These are phyloP conservation scores for Huiozyma naganishii DNA, from an alignment of 805 yeast species.

Conservation along the genomic window DNA sequence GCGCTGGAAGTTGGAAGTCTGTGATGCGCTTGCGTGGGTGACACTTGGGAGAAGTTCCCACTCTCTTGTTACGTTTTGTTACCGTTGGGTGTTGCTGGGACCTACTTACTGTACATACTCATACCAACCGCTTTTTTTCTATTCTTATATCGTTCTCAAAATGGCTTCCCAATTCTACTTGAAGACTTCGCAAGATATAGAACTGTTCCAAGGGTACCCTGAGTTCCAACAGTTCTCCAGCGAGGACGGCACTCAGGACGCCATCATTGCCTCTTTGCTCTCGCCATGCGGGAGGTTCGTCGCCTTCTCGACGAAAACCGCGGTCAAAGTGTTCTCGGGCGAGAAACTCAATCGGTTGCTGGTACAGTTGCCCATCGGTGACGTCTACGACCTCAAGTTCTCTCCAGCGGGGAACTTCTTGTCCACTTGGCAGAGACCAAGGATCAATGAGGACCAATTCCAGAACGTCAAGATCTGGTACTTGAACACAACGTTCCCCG, in stretches of 20 bases:
- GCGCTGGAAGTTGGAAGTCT: too few species aligned
- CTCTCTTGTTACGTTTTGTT: too few species aligned
- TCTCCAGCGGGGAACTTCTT: slow-evolving; percentile 81
- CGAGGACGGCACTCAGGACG: slow-evolving; percentile 2
- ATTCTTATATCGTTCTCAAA: too few species aligned
- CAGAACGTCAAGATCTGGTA: slow-evolving; percentile 75
- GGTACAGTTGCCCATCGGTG: slow-evolving; percentile 33
- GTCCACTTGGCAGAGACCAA: slow-evolving; percentile 85
- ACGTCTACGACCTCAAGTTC: slow-evolving; percentile 72
- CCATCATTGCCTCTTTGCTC: slow-evolving; percentile 19
- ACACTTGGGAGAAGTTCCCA: too few species aligned
- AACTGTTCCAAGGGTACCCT: slow-evolving; percentile 28
- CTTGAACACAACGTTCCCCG: slow-evolving; percentile 34
- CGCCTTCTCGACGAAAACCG: slow-evolving; percentile 22
- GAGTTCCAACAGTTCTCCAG: slow-evolving; percentile 18
- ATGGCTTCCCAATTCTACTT: slow-evolving; percentile 29
- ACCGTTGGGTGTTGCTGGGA: too few species aligned
- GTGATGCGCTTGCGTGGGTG: too few species aligned
- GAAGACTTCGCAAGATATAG: slow-evolving; percentile 27
- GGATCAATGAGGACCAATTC: slow-evolving; percentile 56
- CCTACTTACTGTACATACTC: too few species aligned
- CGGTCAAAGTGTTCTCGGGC: slow-evolving; percentile 22
- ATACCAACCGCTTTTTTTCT: too few species aligned
- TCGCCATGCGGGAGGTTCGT: slow-evolving; percentile 29
- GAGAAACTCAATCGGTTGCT: slow-evolving; percentile 15